A percentile compares a stretch with the other conserved stretches of the same genome.
phyloP scores from a whole-genome alignment of 768 basidiomycete species.

The Mycena chlorophos region DNA sequence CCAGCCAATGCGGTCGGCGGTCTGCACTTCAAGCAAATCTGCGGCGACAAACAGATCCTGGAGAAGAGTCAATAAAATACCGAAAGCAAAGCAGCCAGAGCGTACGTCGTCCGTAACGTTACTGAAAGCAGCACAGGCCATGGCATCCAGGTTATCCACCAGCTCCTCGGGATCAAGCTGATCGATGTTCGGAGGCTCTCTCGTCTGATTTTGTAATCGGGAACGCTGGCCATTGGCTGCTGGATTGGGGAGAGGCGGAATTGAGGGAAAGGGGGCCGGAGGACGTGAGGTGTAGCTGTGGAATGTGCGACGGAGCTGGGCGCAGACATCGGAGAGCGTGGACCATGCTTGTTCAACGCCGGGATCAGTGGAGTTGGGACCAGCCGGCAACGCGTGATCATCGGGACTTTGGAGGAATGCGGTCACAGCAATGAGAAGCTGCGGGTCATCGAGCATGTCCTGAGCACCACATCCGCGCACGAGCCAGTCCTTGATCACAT shows the following conservation, averaged over 20 bases:
- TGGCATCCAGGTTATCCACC: slow-evolving; percentile 76
- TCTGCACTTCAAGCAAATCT: slow-evolving; percentile 81
- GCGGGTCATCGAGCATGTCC: slow-evolving; percentile 71
- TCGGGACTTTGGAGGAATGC: slow-evolving; percentile 58
- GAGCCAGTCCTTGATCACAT: slow-evolving; percentile 72
- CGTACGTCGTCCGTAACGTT: slow-evolving; percentile 78
- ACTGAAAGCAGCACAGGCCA: slow-evolving; percentile 72
- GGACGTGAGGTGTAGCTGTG: slow-evolving; percentile 64
- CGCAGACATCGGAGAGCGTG: slow-evolving; percentile 43
- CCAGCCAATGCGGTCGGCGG: slow-evolving; percentile 79
- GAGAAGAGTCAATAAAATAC: neutral
- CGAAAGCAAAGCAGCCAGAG: neutral
- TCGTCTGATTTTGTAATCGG: slow-evolving; percentile 38
- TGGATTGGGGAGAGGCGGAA: slow-evolving; percentile 22
- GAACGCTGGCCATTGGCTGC: slow-evolving; percentile 26
- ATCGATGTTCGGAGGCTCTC: slow-evolving; percentile 64
- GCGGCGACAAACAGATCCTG: slow-evolving; percentile 78
- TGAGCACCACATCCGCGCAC: slow-evolving; percentile 72
- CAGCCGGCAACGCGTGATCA: slow-evolving; percentile 53
- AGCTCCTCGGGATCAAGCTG: slow-evolving; percentile 64
- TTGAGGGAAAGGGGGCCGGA: slow-evolving; percentile 32
- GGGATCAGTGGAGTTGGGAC: slow-evolving; percentile 40
- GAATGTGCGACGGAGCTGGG: slow-evolving; percentile 47
- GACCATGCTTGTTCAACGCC: slow-evolving; percentile 50
- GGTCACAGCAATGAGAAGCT: slow-evolving; percentile 58